Percentiles rank a stretch among this genome's conserved stretches.
Evolutionary conservation across 768 basidiomycete genomes (phyloP).

Genomic region (Daedaleopsis nitida): DNA sequence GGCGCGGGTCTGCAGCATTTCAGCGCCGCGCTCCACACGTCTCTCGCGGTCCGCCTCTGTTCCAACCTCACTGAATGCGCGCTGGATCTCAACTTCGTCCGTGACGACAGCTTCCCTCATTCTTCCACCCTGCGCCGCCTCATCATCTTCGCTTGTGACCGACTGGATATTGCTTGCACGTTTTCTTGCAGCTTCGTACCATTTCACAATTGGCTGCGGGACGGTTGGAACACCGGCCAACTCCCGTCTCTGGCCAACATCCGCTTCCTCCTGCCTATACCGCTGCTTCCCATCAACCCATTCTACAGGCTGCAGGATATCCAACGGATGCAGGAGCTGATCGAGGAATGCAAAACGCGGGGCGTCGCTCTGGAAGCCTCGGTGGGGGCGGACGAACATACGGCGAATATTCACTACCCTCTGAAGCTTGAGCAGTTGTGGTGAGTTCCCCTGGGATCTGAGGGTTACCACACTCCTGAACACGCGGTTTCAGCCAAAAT

Average conservation of each 20-base stretch:
- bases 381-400: background rate
- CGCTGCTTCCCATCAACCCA: background rate
- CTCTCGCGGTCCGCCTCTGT: background rate
- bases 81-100: background rate
- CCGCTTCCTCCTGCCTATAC: constrained; percentile 14
- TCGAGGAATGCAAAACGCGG: background rate
- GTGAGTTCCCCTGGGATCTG: background rate
- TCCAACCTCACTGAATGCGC: constrained; percentile 14
- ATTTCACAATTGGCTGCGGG: background rate
- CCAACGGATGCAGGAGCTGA: background rate
- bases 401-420: background rate
- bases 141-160: constrained; percentile 1
- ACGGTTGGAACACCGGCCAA: background rate
- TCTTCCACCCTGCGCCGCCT: background rate
- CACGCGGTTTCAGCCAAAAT: too few relatives aligned
- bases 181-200: constrained; percentile 3
- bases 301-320: background rate
- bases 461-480: too few relatives aligned
- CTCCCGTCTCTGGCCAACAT: constrained; percentile 6
- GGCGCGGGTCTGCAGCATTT: constrained; percentile 1
- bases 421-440: background rate
- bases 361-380: background rate
- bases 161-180: background rate
- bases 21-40: background rate
- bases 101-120: background rate